phyloP scores from a whole-genome alignment of 2,329 filamentous ascomycete species.

The Magnaporthiopsis incrustans region DNA sequence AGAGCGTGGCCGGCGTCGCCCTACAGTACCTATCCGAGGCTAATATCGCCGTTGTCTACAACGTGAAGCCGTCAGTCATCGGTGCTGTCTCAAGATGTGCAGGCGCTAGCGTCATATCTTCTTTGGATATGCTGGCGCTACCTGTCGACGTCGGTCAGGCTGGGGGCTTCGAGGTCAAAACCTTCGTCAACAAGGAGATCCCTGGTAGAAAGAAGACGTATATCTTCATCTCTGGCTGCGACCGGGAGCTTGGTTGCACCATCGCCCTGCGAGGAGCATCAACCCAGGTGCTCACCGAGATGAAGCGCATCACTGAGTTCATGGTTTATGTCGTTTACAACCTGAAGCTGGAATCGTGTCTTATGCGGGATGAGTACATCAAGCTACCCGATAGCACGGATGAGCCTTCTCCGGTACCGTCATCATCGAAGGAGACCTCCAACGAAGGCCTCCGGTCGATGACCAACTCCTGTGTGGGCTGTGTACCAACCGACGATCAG shows the following conservation, averaged over 20 bases:
- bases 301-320: conserved; percentile 94
- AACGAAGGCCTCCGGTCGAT: conserved; percentile 29
- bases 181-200: conserved; percentile 73
- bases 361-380: conserved; percentile 89
- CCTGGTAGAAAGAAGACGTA: conserved; percentile 83
- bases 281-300: conserved; percentile 59
- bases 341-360: conserved; percentile 85
- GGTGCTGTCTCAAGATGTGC: conserved; percentile 91
- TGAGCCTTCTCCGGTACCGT: conserved; percentile 29
- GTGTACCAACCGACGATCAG: conserved; percentile 5
- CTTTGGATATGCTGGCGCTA: conserved; percentile 81
- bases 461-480: conserved; percentile 11
- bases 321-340: conserved; percentile 99
- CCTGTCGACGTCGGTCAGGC: conserved; percentile 73
- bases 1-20: conserved; percentile 84
- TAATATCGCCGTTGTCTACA: conserved; percentile 88
- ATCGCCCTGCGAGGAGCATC: conserved; percentile 83
- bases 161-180: conserved; percentile 88
- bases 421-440: conserved; percentile 24
- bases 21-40: conserved; percentile 81
- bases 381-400: conserved; percentile 62
- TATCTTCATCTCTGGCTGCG: conserved; percentile 87
- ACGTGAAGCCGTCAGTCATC: conserved; percentile 92
- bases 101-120: conserved; percentile 86
- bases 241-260: conserved; percentile 85